Evolutionary conservation across 306 rosid genomes (phyloP).

Genomic region (Styphnolobium japonicum): DNA sequence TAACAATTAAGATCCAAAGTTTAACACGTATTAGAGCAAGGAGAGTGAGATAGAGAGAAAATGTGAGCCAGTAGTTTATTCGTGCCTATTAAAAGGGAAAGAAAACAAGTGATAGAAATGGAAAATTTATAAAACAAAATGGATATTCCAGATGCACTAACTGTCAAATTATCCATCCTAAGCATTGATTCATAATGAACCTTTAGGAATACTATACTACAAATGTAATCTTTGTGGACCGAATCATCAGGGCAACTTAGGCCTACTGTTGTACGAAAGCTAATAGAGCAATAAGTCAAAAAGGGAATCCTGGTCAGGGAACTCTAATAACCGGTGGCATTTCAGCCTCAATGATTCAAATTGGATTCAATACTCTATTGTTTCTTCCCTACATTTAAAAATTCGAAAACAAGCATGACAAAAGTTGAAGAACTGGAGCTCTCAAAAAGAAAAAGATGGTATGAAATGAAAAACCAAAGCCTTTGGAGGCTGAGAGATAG

Average conservation of each 20-base stretch:
- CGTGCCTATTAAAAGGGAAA: not conserved
- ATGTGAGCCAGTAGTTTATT: not conserved
- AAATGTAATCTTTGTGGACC: not conserved
- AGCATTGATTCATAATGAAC: not conserved
- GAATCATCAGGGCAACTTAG: not conserved
- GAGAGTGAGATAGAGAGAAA: not conserved
- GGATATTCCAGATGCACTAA: not conserved
- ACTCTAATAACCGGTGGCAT: not conserved
- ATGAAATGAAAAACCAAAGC: not conserved
- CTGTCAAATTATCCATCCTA: not conserved
- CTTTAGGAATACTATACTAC: not conserved
- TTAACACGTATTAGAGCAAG: not conserved
- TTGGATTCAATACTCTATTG: not conserved
- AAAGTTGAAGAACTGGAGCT: not conserved
- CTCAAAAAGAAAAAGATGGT: not conserved
- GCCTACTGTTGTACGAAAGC: not conserved
- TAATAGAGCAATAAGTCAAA: not conserved
- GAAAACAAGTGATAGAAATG: no score
- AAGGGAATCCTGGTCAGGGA: not conserved
- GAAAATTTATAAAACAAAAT: not conserved
- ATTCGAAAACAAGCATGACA: not conserved
- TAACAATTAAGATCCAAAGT: not conserved
- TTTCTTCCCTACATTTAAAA: not conserved
- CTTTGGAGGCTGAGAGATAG: not conserved
- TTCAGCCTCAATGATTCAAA: not conserved